Base-by-base conservation (phyloP, 202 grass and related monocot genomes). In the Schoenoplectus tabernaemontani region DNA sequence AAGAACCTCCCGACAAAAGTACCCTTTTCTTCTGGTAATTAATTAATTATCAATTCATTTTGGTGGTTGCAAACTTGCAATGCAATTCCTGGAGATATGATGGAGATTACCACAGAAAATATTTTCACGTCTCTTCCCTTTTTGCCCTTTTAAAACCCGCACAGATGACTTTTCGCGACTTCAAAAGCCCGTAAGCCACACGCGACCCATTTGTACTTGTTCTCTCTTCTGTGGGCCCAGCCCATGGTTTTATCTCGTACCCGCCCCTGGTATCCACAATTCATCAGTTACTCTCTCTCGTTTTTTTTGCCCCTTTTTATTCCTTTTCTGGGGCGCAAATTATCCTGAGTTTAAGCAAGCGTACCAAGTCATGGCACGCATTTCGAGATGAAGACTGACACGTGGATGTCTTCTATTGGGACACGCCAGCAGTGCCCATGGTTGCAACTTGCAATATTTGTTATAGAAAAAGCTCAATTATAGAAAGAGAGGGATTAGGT, bases 401-500 rank as follows among this genome's bases (percentile, higher is more conserved):
- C 70, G 47, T 75, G 70, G 47, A 34, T 26, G 15, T 19, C n/a
- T n/a, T n/a, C n/a, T n/a, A n/a, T n/a, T n/a, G n/a, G n/a, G n/a
- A n/a, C n/a, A n/a, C n/a, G n/a, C n/a, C n/a, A n/a, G n/a, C n/a
- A n/a, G n/a, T n/a, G n/a, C n/a, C 70, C 6, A 20, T 56, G 47
- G 47, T 28, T 75, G 47, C 26, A 34, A 56, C 5, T 19, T 74
- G 13, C 26, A 7, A n/a, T 13, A 28, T 53, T 36, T 54, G 47
- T 75, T 54, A 56, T 54, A 75, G 70, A 56, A 75, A 56, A 42
- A n/a, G n/a, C n/a, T n/a, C n/a, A n/a, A n/a, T n/a, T n/a, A n/a
- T n/a, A n/a, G n/a, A n/a, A n/a, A n/a, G n/a, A 7, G 54, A 5
- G 36, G 36, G 8, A 74, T 74, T 46, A 74, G 47, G 46, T 74